phyloP scores from a whole-genome alignment of 768 basidiomycete species.

The Lactarius tabidus region DNA sequence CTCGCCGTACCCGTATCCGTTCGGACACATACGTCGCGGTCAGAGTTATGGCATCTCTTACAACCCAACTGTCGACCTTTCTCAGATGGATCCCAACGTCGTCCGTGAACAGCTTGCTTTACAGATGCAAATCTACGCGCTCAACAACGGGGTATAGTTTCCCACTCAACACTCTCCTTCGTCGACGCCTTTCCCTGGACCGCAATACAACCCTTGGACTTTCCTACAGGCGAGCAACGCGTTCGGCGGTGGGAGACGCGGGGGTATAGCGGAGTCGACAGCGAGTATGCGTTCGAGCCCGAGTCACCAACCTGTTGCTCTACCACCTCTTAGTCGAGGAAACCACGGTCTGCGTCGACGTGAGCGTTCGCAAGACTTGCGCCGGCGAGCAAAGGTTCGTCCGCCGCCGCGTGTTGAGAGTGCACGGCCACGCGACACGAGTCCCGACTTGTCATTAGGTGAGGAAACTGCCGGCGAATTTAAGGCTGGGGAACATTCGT shows the following conservation, averaged over 20 bases:
- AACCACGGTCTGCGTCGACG: conserved; percentile 45
- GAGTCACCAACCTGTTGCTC: conserved; percentile 57
- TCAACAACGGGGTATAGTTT: conserved; percentile 60
- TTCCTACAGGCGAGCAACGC: conserved; percentile 44
- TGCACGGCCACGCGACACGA: conserved; percentile 78
- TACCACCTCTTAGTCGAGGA: conserved; percentile 49
- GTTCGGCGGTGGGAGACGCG: conserved; percentile 21
- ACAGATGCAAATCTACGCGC: conserved; percentile 76
- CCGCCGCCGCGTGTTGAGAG: conserved; percentile 78
- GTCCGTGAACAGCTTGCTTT: conserved; percentile 68
- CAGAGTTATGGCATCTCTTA: conserved; percentile 35
- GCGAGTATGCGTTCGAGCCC: conserved; percentile 70
- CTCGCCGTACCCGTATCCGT: conserved; percentile 79
- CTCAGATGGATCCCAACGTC: conserved; percentile 40
- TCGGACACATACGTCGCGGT: conserved; percentile 61
- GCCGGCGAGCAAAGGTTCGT: conserved; percentile 39
- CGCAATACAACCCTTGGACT: conserved; percentile 69
- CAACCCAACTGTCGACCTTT: conserved; percentile 31
- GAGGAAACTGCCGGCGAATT: conserved; percentile 78
- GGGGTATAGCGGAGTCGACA: conserved; percentile 37
- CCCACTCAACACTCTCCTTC: conserved; percentile 77
- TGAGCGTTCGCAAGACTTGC: conserved; percentile 38
- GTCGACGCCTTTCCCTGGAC: conserved; percentile 66
- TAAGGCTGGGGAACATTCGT: conserved; percentile 28
- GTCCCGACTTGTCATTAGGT: conserved; percentile 70